Evolutionary conservation across 148 eudicot genomes (phyloP), one percentile per base, ranked within the genome.

Genomic region (Cornus kousa): DNA sequence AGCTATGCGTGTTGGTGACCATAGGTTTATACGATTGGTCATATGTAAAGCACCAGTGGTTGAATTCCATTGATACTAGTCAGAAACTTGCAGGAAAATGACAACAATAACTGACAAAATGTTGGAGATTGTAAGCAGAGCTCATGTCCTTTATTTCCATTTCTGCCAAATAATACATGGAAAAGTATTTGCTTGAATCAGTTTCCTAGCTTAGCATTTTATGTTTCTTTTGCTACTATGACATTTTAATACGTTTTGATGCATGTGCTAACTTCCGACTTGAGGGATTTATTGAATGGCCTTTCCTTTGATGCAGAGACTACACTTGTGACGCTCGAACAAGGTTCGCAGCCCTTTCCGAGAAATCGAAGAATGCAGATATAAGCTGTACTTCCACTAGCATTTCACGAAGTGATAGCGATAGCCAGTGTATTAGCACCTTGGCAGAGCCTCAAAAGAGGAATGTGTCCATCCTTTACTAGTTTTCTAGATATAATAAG

Each of bases 241-340:
- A 55, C 60, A 14, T 10, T 55, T 55, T 11, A 8, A 14, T 48
- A 6, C 1, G 7, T 48, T 48, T 48, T 11, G 3, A 55, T 10
- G 19, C 1, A 55, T 11, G 60, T 55, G 19, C 16, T 55, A 55
- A 55, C 46, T 53, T 9, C 40, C 70, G 19, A 5, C 39, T 71
- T 5, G 3, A 13, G 53, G 28, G 53, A 3, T 62, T 22, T 48
- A 50, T 55, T 68, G 48, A 31, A 20, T 16, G 13, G 60, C 53
- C 39, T 65, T 65, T 16, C 32, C 35, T 57, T 73, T 84, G 80
- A 69, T 90, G 87, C 73, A 92, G 93, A 90, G 78, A 77, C 89
- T 5, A 92, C 96, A 24, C 84, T 92, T 20, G 53, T 83, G 88
- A 92, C 87, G 89, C 91, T 92, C 37, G 87, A 87, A 78, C 87